phyloP scores from a whole-genome alignment of 306 rosid genomes.

The Lagenaria siceraria region DNA sequence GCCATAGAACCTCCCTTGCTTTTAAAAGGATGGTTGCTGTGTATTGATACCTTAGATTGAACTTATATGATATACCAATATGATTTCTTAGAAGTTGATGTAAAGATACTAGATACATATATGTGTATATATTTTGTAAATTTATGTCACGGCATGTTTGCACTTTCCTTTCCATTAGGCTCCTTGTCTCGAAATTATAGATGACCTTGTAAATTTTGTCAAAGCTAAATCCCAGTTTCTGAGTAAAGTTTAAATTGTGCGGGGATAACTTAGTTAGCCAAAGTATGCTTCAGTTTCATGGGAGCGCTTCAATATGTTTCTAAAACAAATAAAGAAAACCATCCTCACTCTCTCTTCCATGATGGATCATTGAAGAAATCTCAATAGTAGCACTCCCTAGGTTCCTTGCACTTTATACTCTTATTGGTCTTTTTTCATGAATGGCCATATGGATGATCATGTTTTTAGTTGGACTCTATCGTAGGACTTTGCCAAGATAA shows the following conservation, averaged over 20 bases:
- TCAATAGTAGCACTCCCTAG: neutral
- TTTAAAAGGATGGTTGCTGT: neutral
- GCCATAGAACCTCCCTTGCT: neutral
- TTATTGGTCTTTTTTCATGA: neutral
- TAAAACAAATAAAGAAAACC: neutral
- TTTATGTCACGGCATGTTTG: neutral
- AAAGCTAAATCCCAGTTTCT: neutral
- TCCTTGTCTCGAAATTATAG: neutral
- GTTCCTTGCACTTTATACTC: neutral
- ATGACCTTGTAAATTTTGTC: neutral
- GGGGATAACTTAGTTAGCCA: neutral
- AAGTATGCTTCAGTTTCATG: neutral
- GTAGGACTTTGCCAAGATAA: neutral
- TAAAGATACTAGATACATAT: neutral
- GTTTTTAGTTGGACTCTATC: neutral
- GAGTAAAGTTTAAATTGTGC: neutral
- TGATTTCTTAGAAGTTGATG: neutral
- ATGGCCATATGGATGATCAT: neutral
- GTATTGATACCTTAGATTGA: neutral
- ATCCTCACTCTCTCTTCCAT: neutral
- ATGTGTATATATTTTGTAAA: neutral
- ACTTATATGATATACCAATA: neutral
- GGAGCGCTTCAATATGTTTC: neutral
- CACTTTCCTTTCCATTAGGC: neutral
- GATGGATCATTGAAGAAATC: neutral